These are phyloP conservation scores for Saposhnikovia divaricata DNA, from an alignment of 129 eudicot genomes.

Conservation along the genomic window DNA sequence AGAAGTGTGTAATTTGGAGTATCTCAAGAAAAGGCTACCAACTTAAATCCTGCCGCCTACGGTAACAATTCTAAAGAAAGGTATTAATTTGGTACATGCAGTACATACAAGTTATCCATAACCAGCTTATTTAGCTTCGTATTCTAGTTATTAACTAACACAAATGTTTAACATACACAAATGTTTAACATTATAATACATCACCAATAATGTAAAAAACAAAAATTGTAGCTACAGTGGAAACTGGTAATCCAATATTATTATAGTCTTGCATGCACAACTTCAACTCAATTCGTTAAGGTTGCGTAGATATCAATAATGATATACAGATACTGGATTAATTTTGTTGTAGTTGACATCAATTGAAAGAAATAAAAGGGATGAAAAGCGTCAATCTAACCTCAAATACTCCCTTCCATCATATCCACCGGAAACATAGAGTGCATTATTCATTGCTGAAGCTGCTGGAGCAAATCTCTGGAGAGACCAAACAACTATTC, in stretches of 20 bases:
- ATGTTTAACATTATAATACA: not conserved
- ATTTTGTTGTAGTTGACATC: not conserved
- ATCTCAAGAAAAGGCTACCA: too few species aligned
- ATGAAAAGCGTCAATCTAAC: slow-evolving; percentile 19
- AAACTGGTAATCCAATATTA: not conserved
- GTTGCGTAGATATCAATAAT: not conserved
- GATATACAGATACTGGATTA: not conserved
- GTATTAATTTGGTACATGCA: not conserved
- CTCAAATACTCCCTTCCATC: slow-evolving; percentile 55
- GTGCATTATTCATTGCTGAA: slow-evolving; percentile 43
- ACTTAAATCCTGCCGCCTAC: too few species aligned
- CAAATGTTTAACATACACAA: not conserved
- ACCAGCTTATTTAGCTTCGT: not conserved
- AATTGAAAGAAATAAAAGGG: not conserved
- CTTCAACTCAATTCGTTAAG: too few species aligned
- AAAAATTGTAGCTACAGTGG: not conserved
- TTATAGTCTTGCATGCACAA: not conserved
- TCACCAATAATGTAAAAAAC: not conserved
- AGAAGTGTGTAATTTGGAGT: too few species aligned
- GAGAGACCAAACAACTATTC: not conserved
- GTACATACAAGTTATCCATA: not conserved
- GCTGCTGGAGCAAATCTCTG: slow-evolving; percentile 74
- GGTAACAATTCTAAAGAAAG: not conserved
- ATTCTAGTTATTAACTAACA: not conserved
- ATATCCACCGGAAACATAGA: slow-evolving; percentile 76